Conservation (phyloP, 2,329 filamentous ascomycete species). For the Saccharata proteae region DNA sequence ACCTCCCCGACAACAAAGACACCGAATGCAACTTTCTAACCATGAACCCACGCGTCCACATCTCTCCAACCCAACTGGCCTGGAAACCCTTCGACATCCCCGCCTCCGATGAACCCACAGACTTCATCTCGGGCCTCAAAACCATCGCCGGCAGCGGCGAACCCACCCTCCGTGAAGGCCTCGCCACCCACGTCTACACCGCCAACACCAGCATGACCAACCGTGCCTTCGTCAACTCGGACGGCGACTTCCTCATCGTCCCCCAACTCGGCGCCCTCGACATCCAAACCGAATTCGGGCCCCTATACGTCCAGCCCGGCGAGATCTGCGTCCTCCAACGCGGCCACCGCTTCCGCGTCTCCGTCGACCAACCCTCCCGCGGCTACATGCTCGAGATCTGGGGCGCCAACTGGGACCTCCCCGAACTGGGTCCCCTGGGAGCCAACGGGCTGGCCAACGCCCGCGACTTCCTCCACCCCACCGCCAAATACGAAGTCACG, state of each 20-base stretch:
- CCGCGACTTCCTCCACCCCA: conserved; percentile 59
- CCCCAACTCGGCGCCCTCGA: conserved; percentile 63
- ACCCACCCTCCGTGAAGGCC: conserved; percentile 23
- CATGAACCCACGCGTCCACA: conserved; percentile 22
- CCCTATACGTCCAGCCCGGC: conserved; percentile 61
- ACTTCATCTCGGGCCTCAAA: conserved; percentile 24
- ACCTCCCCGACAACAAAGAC: conserved; percentile 23
- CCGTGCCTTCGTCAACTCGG: conserved; percentile 42
- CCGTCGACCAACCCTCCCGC: conserved; percentile 21
- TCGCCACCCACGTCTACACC: conserved; percentile 23
- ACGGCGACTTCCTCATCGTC: conserved; percentile 68
- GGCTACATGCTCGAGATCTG: conserved; percentile 30
- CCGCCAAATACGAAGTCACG: conserved; percentile 50
- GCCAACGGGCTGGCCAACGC: conserved; percentile 29
- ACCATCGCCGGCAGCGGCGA: conserved; percentile 27
- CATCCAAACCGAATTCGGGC: conserved; percentile 66
- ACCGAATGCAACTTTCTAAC: conserved; percentile 24
- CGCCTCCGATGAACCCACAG: conserved; percentile 16
- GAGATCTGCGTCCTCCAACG: conserved; percentile 48
- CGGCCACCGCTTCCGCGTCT: conserved; percentile 25
- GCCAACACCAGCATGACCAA: conserved; percentile 24
- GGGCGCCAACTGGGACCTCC: conserved; percentile 28
- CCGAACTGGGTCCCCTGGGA: conserved; percentile 27
- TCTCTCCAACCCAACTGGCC: conserved; percentile 25
- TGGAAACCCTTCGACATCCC: conserved; percentile 26